A percentile compares a stretch with the other conserved stretches of the same genome.
Evolutionary conservation across 805 yeast genomes (phyloP).

Genomic region (Priceomyces carsonii): DNA sequence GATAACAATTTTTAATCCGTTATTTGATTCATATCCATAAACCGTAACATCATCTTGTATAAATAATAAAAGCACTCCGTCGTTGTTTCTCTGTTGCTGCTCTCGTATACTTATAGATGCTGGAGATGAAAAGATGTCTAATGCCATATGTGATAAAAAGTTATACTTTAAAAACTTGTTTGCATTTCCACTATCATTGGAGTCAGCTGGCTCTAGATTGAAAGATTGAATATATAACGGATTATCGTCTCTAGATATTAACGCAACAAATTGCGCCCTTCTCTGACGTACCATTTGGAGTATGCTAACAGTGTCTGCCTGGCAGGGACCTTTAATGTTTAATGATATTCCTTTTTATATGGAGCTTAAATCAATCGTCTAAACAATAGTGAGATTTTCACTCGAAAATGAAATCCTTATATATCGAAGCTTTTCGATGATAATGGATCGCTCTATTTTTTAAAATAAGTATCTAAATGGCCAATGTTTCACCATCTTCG

Average conservation of each 20-base stretch:
- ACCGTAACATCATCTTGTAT: slow-evolving; percentile 68
- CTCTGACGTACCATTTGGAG: slow-evolving; percentile 1
- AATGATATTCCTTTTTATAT: too few species aligned
- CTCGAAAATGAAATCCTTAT: too few species aligned
- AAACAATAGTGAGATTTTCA: too few species aligned
- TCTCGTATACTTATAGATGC: slow-evolving; percentile 39
- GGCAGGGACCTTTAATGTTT: too few species aligned
- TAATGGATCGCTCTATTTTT: too few species aligned
- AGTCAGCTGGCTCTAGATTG: slow-evolving; percentile 21
- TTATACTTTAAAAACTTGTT: slow-evolving; percentile 60
- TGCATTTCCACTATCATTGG: slow-evolving; percentile 21
- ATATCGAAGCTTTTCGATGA: too few species aligned
- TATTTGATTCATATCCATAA: slow-evolving; percentile 67
- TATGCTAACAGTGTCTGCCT: too few species aligned
- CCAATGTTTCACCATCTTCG: slow-evolving; percentile 26
- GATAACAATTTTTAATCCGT: slow-evolving; percentile 64
- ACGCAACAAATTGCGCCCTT: slow-evolving; percentile 47
- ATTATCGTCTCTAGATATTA: slow-evolving; percentile 57
- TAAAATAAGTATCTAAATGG: too few species aligned
- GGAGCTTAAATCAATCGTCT: too few species aligned
- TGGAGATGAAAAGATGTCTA: slow-evolving; percentile 66
- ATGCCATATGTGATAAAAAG: slow-evolving; percentile 73
- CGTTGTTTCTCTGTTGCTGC: slow-evolving; percentile 28
- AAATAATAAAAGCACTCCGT: slow-evolving; percentile 50
- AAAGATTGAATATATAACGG: slow-evolving; percentile 64